phyloP scores from a whole-genome alignment of 495 filamentous ascomycete genomes.

The Trichoderma reesei region DNA sequence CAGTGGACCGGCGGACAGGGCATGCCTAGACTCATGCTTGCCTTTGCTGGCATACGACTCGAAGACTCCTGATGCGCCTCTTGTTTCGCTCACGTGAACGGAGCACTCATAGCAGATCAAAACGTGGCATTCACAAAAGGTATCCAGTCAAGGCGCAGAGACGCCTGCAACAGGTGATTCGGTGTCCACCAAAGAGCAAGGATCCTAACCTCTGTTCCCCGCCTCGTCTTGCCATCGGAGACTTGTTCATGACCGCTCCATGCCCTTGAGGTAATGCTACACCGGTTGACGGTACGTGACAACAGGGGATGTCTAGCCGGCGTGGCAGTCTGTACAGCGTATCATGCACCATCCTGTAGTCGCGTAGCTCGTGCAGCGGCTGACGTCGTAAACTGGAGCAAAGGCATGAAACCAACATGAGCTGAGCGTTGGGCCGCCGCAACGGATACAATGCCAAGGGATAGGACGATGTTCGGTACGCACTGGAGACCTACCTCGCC shows the following conservation, averaged over 20 bases:
- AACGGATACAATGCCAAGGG: background rate
- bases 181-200: background rate
- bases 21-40: background rate
- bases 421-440: background rate
- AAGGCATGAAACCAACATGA: background rate
- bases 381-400: background rate
- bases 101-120: background rate
- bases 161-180: background rate
- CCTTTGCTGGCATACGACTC: background rate
- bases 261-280: background rate
- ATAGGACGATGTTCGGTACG: background rate
- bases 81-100: background rate
- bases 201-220: background rate
- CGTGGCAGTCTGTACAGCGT: background rate
- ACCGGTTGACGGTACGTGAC: background rate
- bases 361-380: background rate
- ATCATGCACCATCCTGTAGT: background rate
- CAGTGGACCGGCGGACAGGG: background rate
- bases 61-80: background rate
- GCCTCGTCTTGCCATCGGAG: background rate
- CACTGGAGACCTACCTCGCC: background rate
- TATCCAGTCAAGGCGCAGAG: background rate
- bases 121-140: conserved; percentile 2
- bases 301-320: background rate
- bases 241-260: background rate